Evolutionary conservation across 2,329 filamentous ascomycete species (phyloP).

Genomic region (Fusarium nematophilum): DNA sequence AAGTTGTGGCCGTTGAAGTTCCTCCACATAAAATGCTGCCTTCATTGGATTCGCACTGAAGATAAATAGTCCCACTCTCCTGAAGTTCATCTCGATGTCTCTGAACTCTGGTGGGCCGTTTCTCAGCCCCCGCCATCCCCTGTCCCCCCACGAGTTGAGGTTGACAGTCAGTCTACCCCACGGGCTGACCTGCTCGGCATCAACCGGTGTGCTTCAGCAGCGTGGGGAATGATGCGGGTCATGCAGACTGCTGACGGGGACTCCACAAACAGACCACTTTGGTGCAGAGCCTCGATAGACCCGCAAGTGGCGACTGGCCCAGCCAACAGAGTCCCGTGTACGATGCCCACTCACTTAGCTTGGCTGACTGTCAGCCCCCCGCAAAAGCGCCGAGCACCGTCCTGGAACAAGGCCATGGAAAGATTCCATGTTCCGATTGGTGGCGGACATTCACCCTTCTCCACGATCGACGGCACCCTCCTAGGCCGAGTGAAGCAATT

Average conservation of each 20-base stretch:
- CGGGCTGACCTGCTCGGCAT: background rate
- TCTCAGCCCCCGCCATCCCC: background rate
- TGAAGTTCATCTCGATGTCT: background rate
- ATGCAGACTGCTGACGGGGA: too few relatives aligned
- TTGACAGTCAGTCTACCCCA: constrained; percentile 22
- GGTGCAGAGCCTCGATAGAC: too few relatives aligned
- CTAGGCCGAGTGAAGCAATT: background rate
- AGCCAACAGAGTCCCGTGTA: too few relatives aligned
- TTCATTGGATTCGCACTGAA: background rate
- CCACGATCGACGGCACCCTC: too few relatives aligned
- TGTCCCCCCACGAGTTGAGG: constrained; percentile 7
- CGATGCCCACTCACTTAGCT: background rate
- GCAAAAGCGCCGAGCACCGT: too few relatives aligned
- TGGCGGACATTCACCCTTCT: too few relatives aligned
- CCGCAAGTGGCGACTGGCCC: too few relatives aligned
- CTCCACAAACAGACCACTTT: too few relatives aligned
- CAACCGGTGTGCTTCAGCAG: too few relatives aligned
- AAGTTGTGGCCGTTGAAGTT: background rate
- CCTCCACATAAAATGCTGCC: background rate
- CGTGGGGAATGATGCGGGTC: background rate
- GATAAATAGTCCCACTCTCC: background rate
- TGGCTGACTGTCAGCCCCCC: constrained; percentile 16
- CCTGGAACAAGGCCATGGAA: too few relatives aligned
- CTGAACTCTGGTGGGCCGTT: background rate
- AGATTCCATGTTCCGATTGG: too few relatives aligned